A percentile compares a stretch with the other conserved stretches of the same genome.
These are phyloP conservation scores for Teratosphaeria destructans DNA, from an alignment of 2,329 filamentous ascomycete species.

Conservation along the genomic window DNA sequence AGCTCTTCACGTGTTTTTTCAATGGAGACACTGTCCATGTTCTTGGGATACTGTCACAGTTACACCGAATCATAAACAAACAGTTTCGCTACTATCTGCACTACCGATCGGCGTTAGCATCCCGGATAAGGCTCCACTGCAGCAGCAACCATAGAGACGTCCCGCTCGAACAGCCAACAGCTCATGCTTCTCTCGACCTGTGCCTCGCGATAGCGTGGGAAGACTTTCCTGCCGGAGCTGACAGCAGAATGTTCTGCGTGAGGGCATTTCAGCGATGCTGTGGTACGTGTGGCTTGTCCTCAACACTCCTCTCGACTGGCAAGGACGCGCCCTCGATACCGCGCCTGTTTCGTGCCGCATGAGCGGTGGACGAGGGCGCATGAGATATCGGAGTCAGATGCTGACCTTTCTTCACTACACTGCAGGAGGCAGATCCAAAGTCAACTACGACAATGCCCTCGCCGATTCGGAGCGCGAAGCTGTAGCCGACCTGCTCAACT, in stretches of 20 bases:
- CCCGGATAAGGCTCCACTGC: background rate
- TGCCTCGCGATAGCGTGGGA: background rate
- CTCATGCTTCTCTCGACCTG: background rate
- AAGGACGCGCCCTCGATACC: background rate
- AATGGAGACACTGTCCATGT: background rate
- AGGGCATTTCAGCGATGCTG: background rate
- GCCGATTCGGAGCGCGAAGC: conserved; percentile 95
- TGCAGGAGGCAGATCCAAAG: conserved; percentile 26
- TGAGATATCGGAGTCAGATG: background rate
- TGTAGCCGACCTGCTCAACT: conserved; percentile 87
- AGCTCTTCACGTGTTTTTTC: background rate
- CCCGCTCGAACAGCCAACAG: background rate
- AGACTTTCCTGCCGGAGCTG: background rate
- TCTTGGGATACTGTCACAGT: background rate
- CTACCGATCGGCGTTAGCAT: background rate
- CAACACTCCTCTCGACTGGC: background rate
- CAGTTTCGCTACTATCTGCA: background rate
- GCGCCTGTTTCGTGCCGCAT: background rate
- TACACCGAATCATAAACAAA: background rate
- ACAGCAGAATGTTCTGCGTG: background rate
- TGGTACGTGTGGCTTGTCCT: background rate
- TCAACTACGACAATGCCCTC: conserved; percentile 49
- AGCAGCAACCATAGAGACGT: background rate
- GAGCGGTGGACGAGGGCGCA: background rate
- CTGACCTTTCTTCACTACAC: background rate